These are phyloP conservation scores for Cladosporium sp. DNA, from an alignment of 2,329 filamentous ascomycete species.

Conservation along the genomic window DNA sequence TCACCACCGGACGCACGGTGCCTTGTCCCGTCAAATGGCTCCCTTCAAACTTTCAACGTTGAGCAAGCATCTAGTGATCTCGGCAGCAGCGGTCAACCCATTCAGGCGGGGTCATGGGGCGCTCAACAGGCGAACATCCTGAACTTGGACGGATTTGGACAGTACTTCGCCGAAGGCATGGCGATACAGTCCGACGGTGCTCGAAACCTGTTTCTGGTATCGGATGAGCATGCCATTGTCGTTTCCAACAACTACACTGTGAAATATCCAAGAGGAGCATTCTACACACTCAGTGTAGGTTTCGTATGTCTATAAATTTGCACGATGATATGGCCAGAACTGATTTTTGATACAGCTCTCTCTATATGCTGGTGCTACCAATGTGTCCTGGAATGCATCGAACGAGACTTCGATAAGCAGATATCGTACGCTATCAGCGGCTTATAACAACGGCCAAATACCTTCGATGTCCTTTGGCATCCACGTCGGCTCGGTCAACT, in stretches of 20 bases:
- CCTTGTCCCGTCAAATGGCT: slow-evolving; percentile 4
- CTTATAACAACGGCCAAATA: slow-evolving; percentile 13
- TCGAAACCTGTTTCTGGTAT: neutral
- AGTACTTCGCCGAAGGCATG: slow-evolving; percentile 8
- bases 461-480: slow-evolving; percentile 17
- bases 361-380: slow-evolving; percentile 6
- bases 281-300: slow-evolving; percentile 12
- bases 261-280: slow-evolving; percentile 1
- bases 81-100: neutral
- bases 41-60: neutral
- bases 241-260: slow-evolving; percentile 11
- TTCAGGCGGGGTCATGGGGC: too few species aligned
- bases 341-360: slow-evolving; percentile 12
- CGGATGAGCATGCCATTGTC: neutral
- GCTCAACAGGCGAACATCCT: slow-evolving; percentile 1
- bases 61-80: neutral
- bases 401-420: neutral
- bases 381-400: slow-evolving; percentile 6
- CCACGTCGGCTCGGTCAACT: slow-evolving; percentile 15
- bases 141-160: slow-evolving; percentile 5
- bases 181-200: neutral
- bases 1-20: slow-evolving; percentile 5
- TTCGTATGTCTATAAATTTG: neutral
- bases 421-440: slow-evolving; percentile 9
- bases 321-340: neutral